Percentiles rank a stretch among this genome's conserved stretches.
Evolutionary conservation across 305 asterid genomes (phyloP).

Genomic region (Lippia alba): DNA sequence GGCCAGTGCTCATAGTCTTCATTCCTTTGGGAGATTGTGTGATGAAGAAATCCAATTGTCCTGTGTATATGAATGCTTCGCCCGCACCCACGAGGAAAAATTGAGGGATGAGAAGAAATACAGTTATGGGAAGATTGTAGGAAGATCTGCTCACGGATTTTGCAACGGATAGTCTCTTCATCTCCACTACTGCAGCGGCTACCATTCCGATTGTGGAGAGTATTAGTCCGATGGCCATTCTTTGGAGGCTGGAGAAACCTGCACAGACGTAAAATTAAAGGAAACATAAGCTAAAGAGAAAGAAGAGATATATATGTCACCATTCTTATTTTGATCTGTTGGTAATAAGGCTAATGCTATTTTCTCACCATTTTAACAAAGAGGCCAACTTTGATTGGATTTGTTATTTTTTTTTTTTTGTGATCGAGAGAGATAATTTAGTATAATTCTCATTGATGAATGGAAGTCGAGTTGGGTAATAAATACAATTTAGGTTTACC

Average conservation of each 20-base stretch:
- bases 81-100: conserved; percentile 81
- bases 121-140: conserved; percentile 58
- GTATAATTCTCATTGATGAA: no score
- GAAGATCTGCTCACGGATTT: conserved; percentile 35
- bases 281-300: no score
- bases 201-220: conserved; percentile 75
- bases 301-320: no score
- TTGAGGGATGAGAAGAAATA: conserved; percentile 79
- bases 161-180: conserved; percentile 61
- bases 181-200: conserved; percentile 66
- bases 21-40: conserved; percentile 83
- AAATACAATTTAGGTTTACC: no score
- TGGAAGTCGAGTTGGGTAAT: no score
- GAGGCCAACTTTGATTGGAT: no score
- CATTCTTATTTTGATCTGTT: no score
- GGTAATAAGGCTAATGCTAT: no score
- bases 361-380: no score
- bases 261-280: background rate
- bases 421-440: no score
- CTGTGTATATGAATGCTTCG: conserved; percentile 85
- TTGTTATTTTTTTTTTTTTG: no score
- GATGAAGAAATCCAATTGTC: conserved; percentile 88
- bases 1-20: conserved; percentile 94
- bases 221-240: conserved; percentile 65
- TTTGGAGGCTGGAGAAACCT: conserved; percentile 75